Base-by-base conservation (phyloP, 768 basidiomycete species). In the Leccinum barrowsii region DNA sequence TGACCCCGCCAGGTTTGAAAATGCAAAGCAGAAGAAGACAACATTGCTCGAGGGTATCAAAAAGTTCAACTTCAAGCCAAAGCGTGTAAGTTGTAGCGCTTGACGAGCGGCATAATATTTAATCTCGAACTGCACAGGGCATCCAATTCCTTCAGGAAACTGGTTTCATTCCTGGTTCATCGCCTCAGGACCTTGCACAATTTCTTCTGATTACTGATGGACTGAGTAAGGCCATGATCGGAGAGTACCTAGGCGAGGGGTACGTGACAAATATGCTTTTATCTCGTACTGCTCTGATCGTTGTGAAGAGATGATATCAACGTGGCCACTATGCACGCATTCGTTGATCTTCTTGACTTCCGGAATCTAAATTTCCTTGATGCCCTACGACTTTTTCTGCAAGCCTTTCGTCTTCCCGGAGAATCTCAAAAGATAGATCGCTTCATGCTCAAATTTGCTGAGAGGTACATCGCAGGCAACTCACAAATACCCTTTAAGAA, bases 1-100 rank as follows among this genome's bases (percentile, higher is more conserved):
- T 67, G 96, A 98, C 70, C 96, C 96, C 1, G 87, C 81, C 19
- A 83, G 83, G 67, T 98, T 99, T 62, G 96, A 98, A 77, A 94
- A 83, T 59, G 97, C 94, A 11, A 98, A 97, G 72, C 91, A 94
- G 75, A 89, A 92, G 75, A 99, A 99, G 76, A 98, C 92, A 34
- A 95, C 90, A 0, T 73, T 98, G 28, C 75, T 94, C 40, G 96
- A 98, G 70, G 97, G 97, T 26, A 90, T 98, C 74, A 94, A 90
- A 73, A 94, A 93, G 74, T 99, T 99, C 75, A 98, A 98, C 71
- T 94, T 89, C 79, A 98, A 97, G 75, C 95, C 96, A n/a, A 98
- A 98, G 75, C 84, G 87, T 64, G 94, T 95, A 67, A 49, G 87
- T 74, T 35, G 40, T 37, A 7, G 26, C 13, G 26, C 6, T 40